Evolutionary conservation across 1,284 basidiomycete species (phyloP).

Genomic region (Wallemia mellicola): DNA sequence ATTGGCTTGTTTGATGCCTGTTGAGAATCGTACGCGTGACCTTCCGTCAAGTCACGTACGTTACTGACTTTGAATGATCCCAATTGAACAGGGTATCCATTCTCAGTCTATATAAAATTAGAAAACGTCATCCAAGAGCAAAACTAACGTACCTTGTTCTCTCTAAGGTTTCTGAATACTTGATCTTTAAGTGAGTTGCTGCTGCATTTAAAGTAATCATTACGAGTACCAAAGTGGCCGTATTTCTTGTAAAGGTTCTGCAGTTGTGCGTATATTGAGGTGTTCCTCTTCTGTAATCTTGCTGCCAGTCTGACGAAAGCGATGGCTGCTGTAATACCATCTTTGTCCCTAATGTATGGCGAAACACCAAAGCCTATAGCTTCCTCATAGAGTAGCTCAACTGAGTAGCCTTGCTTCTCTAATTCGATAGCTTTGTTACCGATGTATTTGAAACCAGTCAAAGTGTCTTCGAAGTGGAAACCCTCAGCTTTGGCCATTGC

Average conservation of each 20-base stretch:
- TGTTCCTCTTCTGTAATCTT: conserved; percentile 22
- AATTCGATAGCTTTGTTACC: conserved; percentile 44
- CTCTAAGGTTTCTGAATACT: background rate
- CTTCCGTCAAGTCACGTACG: conserved; percentile 2
- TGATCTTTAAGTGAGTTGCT: conserved; percentile 18
- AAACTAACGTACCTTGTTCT: conserved; percentile 3
- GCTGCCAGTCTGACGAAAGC: conserved; percentile 34
- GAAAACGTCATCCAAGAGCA: background rate
- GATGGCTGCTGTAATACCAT: conserved; percentile 46
- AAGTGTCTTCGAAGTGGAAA: conserved; percentile 47
- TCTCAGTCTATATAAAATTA: background rate
- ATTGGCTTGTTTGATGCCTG: background rate
- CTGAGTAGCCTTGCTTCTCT: conserved; percentile 31
- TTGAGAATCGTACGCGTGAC: background rate
- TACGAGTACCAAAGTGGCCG: conserved; percentile 21
- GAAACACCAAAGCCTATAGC: conserved; percentile 60
- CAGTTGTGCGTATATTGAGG: conserved; percentile 27
- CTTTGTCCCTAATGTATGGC: conserved; percentile 42
- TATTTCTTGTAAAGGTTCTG: conserved; percentile 31
- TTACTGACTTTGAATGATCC: background rate
- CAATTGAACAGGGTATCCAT: background rate
- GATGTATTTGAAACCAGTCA: conserved; percentile 61
- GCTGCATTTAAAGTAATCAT: conserved; percentile 46
- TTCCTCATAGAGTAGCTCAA: conserved; percentile 58
- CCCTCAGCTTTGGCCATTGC: conserved; percentile 39